phyloP scores from a whole-genome alignment of 169 alveolate genomes.

The Hepatocystis sp. region DNA sequence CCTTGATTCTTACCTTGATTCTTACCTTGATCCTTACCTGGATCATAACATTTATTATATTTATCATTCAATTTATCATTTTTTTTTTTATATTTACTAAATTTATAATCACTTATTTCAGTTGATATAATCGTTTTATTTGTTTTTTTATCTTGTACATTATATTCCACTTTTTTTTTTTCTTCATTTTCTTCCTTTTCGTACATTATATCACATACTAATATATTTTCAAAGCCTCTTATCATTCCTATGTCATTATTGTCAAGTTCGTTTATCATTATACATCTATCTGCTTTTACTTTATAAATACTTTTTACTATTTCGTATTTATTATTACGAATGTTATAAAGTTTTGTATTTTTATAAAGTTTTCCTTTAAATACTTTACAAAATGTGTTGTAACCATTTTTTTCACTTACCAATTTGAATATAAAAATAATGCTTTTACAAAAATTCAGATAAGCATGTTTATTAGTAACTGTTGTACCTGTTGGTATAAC shows the following conservation, averaged over 20 bases:
- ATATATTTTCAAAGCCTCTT: slow-evolving; percentile 68
- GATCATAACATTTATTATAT: too few relatives aligned
- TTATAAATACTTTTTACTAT: slow-evolving; percentile 77
- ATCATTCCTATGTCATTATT: slow-evolving; percentile 81
- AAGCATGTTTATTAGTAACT: too few relatives aligned
- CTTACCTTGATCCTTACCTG: not conserved
- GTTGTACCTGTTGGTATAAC: too few relatives aligned
- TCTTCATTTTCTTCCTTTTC: slow-evolving; percentile 12
- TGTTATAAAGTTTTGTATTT: slow-evolving; percentile 47
- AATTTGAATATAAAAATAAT: slow-evolving; percentile 66
- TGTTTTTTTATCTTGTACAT: too few relatives aligned
- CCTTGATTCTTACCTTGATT: too few relatives aligned
- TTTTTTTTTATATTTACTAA: too few relatives aligned
- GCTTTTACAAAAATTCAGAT: slow-evolving; percentile 20
- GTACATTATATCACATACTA: slow-evolving; percentile 75
- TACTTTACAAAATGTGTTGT: slow-evolving; percentile 36
- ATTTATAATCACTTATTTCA: not conserved
- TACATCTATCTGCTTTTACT: slow-evolving; percentile 78
- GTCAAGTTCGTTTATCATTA: slow-evolving; percentile 29
- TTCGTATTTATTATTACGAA: slow-evolving; percentile 59
- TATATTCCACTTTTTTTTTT: too few relatives aligned
- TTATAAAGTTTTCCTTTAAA: slow-evolving; percentile 68
- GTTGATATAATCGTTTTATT: too few relatives aligned
- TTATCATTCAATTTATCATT: not conserved
- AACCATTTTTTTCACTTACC: slow-evolving; percentile 68